phyloP scores from a whole-genome alignment of 257 asterid genomes.

The Ehretia macrophylla region DNA sequence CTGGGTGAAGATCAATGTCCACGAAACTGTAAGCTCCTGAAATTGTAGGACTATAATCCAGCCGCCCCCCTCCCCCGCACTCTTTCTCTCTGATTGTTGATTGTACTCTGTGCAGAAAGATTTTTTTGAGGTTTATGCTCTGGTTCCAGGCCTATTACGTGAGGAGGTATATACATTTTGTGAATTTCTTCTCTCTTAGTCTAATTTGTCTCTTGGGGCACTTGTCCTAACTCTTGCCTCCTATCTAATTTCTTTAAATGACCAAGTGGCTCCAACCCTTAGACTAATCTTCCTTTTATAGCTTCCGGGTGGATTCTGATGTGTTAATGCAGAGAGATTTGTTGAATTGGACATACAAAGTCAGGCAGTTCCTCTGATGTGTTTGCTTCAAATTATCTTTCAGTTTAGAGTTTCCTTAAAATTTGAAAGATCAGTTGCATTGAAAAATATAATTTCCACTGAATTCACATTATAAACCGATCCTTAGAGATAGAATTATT shows the following conservation, averaged over 20 bases:
- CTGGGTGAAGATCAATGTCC: conserved; percentile 93
- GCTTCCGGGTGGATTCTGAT: background rate
- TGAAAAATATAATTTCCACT: too few relatives aligned
- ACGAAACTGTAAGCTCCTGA: conserved; percentile 66
- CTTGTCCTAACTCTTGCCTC: background rate
- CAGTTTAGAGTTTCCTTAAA: too few relatives aligned
- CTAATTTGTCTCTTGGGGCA: background rate
- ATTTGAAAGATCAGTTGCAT: too few relatives aligned
- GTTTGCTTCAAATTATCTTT: too few relatives aligned
- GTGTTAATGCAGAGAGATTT: background rate
- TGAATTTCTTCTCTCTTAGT: background rate
- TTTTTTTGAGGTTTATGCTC: conserved; percentile 85
- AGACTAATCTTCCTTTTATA: too few relatives aligned
- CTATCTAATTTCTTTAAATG: background rate
- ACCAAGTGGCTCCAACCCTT: background rate
- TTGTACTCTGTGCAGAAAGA: conserved; percentile 52
- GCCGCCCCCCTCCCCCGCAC: too few relatives aligned
- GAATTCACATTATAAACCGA: too few relatives aligned
- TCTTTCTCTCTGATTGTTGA: background rate
- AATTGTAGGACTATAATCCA: background rate
- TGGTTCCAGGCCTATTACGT: conserved; percentile 89
- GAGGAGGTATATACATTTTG: conserved; percentile 64
- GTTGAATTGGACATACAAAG: background rate
- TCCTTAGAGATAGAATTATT: too few relatives aligned
- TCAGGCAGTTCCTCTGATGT: conserved; percentile 5